These are phyloP conservation scores for Hirschioporus abietinus DNA, from an alignment of 768 basidiomycete species.

Conservation along the genomic window DNA sequence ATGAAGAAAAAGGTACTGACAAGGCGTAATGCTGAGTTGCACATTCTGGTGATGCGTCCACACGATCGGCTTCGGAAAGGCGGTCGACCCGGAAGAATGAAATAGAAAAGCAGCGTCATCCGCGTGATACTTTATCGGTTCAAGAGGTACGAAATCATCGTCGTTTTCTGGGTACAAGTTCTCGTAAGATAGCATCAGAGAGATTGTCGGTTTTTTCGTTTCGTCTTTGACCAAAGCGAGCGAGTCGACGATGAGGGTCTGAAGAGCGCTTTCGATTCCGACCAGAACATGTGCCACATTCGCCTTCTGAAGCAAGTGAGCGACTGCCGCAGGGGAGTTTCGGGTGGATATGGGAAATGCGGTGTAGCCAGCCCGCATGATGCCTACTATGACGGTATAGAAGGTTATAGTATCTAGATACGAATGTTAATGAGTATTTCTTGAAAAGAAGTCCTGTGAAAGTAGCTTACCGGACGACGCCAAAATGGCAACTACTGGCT, in stretches of 20 bases:
- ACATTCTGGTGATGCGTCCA: slow-evolving; percentile 11
- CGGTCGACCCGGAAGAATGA: slow-evolving; percentile 23
- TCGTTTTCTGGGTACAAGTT: slow-evolving; percentile 13
- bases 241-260: slow-evolving; percentile 16
- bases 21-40: slow-evolving; percentile 16
- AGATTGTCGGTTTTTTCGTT: slow-evolving; percentile 1
- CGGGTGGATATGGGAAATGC: slow-evolving; percentile 22
- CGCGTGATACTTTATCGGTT: slow-evolving; percentile 6
- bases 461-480: not conserved
- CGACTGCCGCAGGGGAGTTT: slow-evolving; percentile 30
- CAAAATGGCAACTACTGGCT: not conserved
- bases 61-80: slow-evolving; percentile 24
- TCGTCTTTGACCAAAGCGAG: slow-evolving; percentile 8
- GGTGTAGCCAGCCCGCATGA: slow-evolving; percentile 16
- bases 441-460: too few relatives aligned
- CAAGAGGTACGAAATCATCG: not conserved
- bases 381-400: slow-evolving; percentile 19
- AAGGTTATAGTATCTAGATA: slow-evolving; percentile 28
- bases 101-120: slow-evolving; percentile 15
- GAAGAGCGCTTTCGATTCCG: slow-evolving; percentile 15
- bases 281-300: slow-evolving; percentile 19
- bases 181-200: slow-evolving; percentile 14
- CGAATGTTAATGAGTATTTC: too few relatives aligned
- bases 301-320: slow-evolving; percentile 26
- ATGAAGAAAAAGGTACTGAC: slow-evolving; percentile 11